A percentile compares a stretch with the other conserved stretches of the same genome.
Conservation (phyloP, 371 early-diverging fungal species). For the Mucor indicus region DNA sequence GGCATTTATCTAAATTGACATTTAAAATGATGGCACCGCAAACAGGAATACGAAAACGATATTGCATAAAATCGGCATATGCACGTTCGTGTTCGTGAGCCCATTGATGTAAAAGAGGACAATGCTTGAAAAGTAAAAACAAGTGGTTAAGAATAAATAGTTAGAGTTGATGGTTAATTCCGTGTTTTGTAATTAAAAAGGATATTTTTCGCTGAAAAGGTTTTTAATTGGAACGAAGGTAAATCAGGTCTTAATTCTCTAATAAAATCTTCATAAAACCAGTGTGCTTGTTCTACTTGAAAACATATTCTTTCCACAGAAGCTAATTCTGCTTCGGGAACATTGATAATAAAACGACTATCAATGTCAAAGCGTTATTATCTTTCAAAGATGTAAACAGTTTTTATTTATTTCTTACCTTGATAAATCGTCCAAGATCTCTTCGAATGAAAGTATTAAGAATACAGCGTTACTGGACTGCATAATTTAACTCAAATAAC, state of each 20-base stretch:
- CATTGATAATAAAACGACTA: conserved; percentile 97
- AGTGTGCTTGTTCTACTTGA: conserved; percentile 99
- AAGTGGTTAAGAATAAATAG: conserved; percentile 22
- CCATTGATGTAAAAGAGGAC: conserved; percentile 87
- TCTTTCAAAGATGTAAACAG: not conserved
- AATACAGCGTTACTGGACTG: conserved; percentile 56
- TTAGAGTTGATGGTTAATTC: not conserved
- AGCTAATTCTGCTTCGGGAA: conserved; percentile 89
- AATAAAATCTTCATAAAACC: conserved; percentile 99
- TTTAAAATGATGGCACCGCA: conserved; percentile 99
- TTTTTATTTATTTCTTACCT: too few relatives aligned
- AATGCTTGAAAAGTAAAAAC: conserved; percentile 74
- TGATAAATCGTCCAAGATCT: conserved; percentile 83
- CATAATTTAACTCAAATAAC: too few relatives aligned
- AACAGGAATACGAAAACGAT: conserved; percentile 97
- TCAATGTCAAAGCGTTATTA: too few relatives aligned
- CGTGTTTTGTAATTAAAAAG: too few relatives aligned
- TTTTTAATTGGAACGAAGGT: conserved; percentile 79
- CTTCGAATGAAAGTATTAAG: conserved; percentile 66
- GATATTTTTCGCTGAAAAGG: conserved; percentile 75
- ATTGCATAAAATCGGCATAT: conserved; percentile 90
- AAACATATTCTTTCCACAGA: conserved; percentile 95
- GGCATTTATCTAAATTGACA: conserved; percentile 75
- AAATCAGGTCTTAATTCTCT: conserved; percentile 77
- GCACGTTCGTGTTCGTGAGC: conserved; percentile 83